Conservation (phyloP, 2,329 filamentous ascomycete species). For the Trichoderma koningii region DNA sequence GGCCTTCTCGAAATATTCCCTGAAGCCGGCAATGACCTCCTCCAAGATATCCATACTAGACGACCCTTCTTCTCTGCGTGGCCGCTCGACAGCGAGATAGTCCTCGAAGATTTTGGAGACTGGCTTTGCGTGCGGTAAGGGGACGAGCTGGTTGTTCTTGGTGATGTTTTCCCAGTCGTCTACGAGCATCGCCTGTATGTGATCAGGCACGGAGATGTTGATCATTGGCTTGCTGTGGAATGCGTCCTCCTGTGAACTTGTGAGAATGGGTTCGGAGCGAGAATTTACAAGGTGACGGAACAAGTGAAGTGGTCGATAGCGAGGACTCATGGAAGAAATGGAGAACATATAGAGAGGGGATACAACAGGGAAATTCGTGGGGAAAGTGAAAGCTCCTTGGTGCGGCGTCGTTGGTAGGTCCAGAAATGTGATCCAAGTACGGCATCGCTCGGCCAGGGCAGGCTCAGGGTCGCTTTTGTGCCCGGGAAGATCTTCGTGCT, state of each 20-base stretch:
- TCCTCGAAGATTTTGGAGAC: slow-evolving; percentile 78
- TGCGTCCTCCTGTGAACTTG: slow-evolving; percentile 70
- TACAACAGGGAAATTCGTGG: neutral
- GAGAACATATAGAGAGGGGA: neutral
- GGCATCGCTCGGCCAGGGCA: too few relatives aligned
- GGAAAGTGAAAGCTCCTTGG: neutral
- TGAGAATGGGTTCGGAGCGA: slow-evolving; percentile 29
- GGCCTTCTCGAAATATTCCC: slow-evolving; percentile 91
- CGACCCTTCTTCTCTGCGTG: slow-evolving; percentile 64
- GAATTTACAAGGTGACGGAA: neutral
- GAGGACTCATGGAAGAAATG: neutral
- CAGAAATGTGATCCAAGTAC: too few relatives aligned
- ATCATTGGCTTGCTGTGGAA: slow-evolving; percentile 85
- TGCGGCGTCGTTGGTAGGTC: too few relatives aligned
- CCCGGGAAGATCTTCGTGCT: too few relatives aligned
- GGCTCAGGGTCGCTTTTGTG: too few relatives aligned
- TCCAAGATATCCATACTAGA: slow-evolving; percentile 83
- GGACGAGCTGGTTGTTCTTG: slow-evolving; percentile 87
- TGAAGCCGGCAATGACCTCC: slow-evolving; percentile 82
- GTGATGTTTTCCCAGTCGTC: slow-evolving; percentile 99
- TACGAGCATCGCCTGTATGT: slow-evolving; percentile 87
- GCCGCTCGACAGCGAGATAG: slow-evolving; percentile 71
- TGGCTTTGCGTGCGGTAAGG: slow-evolving; percentile 74
- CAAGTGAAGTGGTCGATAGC: neutral
- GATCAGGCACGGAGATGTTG: slow-evolving; percentile 82